Conservation (phyloP, 768 basidiomycete species). For the Suillus tomentosus region DNA sequence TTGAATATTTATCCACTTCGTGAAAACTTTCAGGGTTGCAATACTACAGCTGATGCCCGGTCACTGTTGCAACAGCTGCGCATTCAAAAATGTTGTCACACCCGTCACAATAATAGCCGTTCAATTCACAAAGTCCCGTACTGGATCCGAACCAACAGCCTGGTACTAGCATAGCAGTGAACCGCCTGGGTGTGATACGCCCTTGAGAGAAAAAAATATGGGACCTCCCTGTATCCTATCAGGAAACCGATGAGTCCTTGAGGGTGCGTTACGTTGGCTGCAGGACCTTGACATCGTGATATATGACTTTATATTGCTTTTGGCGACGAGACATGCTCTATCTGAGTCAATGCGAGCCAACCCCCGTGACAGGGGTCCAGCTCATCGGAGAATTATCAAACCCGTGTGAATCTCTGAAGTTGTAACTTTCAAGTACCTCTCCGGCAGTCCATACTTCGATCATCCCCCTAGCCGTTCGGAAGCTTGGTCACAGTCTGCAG, state of each 20-base stretch:
- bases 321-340: too few species aligned
- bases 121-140: not conserved
- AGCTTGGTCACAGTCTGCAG: slow-evolving; percentile 1
- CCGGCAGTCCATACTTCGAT: not conserved
- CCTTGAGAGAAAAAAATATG: too few species aligned
- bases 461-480: not conserved
- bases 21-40: slow-evolving; percentile 10
- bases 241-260: too few species aligned
- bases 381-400: not conserved
- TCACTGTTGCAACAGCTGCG: slow-evolving; percentile 1
- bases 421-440: not conserved
- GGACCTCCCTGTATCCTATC: too few species aligned
- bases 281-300: too few species aligned
- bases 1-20: not conserved
- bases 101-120: not conserved
- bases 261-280: too few species aligned
- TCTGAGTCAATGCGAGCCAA: too few species aligned
- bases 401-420: slow-evolving; percentile 1
- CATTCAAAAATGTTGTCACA: not conserved
- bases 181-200: too few species aligned
- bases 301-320: too few species aligned
- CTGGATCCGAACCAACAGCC: not conserved
- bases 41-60: not conserved
- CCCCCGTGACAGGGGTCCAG: not conserved
- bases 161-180: too few species aligned